Evolutionary conservation across 148 eudicot species (phyloP).

Genomic region (Rheum nobile): DNA sequence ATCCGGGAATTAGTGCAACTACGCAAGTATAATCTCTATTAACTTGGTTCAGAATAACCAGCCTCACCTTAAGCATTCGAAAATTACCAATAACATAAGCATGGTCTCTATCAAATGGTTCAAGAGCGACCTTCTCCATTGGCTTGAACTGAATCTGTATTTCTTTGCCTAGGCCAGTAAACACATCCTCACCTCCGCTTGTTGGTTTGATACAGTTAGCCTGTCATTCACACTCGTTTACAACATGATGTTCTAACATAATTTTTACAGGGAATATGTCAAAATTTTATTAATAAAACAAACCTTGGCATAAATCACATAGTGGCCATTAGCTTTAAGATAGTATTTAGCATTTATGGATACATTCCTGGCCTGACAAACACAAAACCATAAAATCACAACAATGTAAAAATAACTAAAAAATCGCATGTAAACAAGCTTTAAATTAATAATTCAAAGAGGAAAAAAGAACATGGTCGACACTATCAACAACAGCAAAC

Average conservation of each 20-base stretch:
- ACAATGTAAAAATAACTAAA: too few species aligned
- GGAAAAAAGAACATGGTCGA: background rate
- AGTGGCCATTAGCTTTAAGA: background rate
- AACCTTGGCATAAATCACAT: background rate
- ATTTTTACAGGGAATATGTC: too few species aligned
- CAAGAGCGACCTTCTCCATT: background rate
- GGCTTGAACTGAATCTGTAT: background rate
- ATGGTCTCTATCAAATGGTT: background rate
- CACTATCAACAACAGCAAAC: background rate
- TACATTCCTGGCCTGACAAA: background rate
- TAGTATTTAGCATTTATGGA: background rate
- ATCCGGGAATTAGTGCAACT: too few species aligned
- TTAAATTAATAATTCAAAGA: too few species aligned
- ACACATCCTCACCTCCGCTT: background rate
- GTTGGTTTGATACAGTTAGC: background rate
- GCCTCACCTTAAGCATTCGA: background rate
- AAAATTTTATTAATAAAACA: too few species aligned
- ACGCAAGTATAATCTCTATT: too few species aligned
- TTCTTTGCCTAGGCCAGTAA: background rate
- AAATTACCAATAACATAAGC: background rate
- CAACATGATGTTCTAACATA: too few species aligned
- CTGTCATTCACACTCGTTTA: background rate
- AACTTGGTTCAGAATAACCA: too few species aligned
- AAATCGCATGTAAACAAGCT: background rate
- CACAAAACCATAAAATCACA: background rate